Percentiles rank a stretch among this genome's conserved stretches.
These are phyloP conservation scores for Verticillium albo-atrum DNA, from an alignment of 2,329 filamentous ascomycete species.

Conservation along the genomic window DNA sequence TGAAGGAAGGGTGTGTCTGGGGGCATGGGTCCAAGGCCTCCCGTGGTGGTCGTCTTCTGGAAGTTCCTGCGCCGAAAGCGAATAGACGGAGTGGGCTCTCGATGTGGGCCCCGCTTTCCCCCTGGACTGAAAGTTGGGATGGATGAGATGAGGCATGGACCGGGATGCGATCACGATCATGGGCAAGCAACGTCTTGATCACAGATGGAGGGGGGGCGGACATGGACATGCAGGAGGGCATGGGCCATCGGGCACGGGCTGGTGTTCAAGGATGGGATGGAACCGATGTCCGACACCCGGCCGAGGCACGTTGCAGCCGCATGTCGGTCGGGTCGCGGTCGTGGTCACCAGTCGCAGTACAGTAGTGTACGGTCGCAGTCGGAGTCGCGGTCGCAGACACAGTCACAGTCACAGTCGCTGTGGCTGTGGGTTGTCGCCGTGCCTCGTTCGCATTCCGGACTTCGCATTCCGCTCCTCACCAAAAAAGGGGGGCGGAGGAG, in stretches of 20 bases:
- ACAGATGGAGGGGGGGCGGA: too few species aligned
- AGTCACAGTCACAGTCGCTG: neutral
- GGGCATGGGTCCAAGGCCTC: too few species aligned
- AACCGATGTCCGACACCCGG: neutral
- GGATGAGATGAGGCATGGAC: neutral
- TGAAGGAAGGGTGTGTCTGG: neutral
- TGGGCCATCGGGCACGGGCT: neutral
- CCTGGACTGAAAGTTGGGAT: neutral
- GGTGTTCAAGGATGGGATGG: neutral
- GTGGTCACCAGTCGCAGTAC: too few species aligned
- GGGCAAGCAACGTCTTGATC: neutral
- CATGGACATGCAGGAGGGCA: too few species aligned
- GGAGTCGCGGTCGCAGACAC: too few species aligned
- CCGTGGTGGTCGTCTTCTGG: neutral
- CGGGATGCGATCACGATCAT: neutral
- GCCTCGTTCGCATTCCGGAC: neutral
- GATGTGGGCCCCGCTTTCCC: neutral
- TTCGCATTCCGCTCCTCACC: neutral
- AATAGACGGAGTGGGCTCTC: neutral
- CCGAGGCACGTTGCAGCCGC: neutral
- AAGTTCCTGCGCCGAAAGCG: neutral
- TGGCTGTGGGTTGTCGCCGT: neutral
- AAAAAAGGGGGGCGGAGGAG: too few species aligned
- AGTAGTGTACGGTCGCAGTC: too few species aligned
- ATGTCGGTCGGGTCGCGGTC: neutral